Evolutionary conservation across 495 filamentous ascomycete genomes (phyloP), one percentile per base, ranked within the genome.

Genomic region (Penicillium desertorum): DNA sequence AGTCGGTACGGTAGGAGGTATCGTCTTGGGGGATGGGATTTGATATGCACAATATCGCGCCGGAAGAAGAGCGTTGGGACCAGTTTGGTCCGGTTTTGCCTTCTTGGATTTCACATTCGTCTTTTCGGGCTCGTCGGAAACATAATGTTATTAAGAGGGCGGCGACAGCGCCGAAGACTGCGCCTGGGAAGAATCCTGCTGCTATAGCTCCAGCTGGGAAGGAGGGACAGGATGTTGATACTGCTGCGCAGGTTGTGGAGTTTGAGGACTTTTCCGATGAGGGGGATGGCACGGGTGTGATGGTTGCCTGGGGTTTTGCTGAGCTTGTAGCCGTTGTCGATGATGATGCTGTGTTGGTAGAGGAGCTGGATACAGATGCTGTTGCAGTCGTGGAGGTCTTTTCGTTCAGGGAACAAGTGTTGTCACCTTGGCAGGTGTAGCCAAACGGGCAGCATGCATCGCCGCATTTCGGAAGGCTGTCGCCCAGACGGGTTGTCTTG

Each of bases 381-480:
- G 67, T 45, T n/a, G 68, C 51, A 14, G 65, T 63, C 37, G 67
- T 62, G 23, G 69, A 59, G 3, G 77, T 65, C 19, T 71, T 48
- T 22, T 79, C 79, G 57, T 78, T 52, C 43, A 76, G 59, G 17
- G 63, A 60, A 51, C 74, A 79, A 32, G 79, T 72, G 27, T 58
- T 71, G 49, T 74, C 65, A 23, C 72, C 71, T 23, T 74, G 67
- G 74, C 92, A 96, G 16, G 71, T 79, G 66, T 89, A 96, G 19
- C 91, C 92, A 62, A 88, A 85, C 0, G 92, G 92, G 70, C 87
- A 90, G 71, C 90, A 95, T 9, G 68, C 72, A 10, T 68, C 60
- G 17, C 81, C 83, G 58, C 88, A 92, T 45, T 70, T 76, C 44
- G 74, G 70, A 12, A 92, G 73, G 14, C 73, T 59, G 2, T 76